Percentiles rank a stretch among this genome's conserved stretches.
Evolutionary conservation across 73 alveolate genomes (phyloP).

Genomic region (Paramecium bursaria): DNA sequence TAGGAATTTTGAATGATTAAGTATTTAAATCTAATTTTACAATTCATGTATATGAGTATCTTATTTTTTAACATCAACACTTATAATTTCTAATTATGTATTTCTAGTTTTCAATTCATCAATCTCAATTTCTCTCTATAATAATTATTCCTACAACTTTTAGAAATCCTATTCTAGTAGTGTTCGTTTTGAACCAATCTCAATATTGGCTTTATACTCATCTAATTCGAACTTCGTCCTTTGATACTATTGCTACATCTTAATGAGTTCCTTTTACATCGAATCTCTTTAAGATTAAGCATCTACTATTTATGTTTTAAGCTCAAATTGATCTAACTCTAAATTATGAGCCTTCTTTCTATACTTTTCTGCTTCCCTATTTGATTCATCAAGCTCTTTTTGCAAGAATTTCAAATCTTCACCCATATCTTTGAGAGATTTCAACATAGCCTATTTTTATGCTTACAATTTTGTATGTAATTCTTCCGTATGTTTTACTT

Average conservation of each 20-base stretch:
- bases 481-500: background rate
- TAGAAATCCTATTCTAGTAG: conserved; percentile 36
- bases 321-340: conserved; percentile 52
- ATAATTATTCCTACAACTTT: conserved; percentile 3
- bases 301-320: conserved; percentile 45
- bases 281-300: conserved; percentile 45
- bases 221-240: conserved; percentile 21
- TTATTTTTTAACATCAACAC: conserved; percentile 26
- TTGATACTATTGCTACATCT: background rate
- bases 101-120: conserved; percentile 51
- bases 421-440: background rate
- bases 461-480: background rate
- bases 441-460: background rate
- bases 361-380: conserved; percentile 27
- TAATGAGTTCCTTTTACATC: background rate
- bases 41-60: conserved; percentile 30
- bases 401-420: conserved; percentile 33
- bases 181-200: background rate
- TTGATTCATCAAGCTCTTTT: conserved; percentile 8
- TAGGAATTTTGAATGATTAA: background rate
- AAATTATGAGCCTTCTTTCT: conserved; percentile 41
- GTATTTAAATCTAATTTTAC: conserved; percentile 4
- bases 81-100: conserved; percentile 28
- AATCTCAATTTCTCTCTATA: conserved; percentile 33
- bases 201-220: conserved; percentile 1